Evolutionary conservation across 106 monocot genomes (phyloP).

Genomic region (Agapanthus africanus): DNA sequence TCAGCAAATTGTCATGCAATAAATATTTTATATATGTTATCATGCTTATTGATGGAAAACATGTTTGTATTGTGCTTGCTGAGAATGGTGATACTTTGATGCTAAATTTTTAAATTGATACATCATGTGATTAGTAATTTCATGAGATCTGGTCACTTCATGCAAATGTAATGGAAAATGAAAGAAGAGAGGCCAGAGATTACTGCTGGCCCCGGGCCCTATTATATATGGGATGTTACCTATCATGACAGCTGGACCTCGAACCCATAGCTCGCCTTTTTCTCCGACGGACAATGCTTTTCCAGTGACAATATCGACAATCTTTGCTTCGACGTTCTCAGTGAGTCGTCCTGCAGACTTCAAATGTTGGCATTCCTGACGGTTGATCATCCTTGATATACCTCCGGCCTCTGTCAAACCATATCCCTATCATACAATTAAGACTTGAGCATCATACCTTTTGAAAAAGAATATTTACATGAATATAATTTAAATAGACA

Average conservation of each 20-base stretch:
- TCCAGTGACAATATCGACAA: constrained; percentile 40
- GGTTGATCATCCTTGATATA: constrained; percentile 25
- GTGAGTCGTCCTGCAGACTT: constrained; percentile 50
- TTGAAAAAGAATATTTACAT: too few species aligned
- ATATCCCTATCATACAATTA: constrained; percentile 33
- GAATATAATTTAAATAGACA: too few species aligned
- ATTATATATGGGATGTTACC: constrained; percentile 26
- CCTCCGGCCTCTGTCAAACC: constrained; percentile 61
- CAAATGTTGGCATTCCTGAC: constrained; percentile 22
- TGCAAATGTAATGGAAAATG: too few species aligned
- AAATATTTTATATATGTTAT: background rate
- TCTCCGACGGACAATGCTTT: constrained; percentile 29
- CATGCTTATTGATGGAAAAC: too few species aligned
- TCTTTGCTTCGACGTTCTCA: constrained; percentile 47
- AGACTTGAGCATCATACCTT: background rate
- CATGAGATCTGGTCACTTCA: too few species aligned
- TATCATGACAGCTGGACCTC: constrained; percentile 54
- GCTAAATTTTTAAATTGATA: background rate
- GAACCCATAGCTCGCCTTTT: constrained; percentile 58
- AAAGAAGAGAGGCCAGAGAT: too few species aligned
- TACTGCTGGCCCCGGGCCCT: too few species aligned
- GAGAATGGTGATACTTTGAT: background rate
- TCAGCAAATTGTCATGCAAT: background rate
- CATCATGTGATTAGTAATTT: background rate
- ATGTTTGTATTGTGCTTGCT: background rate